A percentile compares a stretch with the other conserved stretches of the same genome.
These are phyloP conservation scores for Austroboletus novae-zelandiae DNA, from an alignment of 1,284 basidiomycete genomes.

Conservation along the genomic window DNA sequence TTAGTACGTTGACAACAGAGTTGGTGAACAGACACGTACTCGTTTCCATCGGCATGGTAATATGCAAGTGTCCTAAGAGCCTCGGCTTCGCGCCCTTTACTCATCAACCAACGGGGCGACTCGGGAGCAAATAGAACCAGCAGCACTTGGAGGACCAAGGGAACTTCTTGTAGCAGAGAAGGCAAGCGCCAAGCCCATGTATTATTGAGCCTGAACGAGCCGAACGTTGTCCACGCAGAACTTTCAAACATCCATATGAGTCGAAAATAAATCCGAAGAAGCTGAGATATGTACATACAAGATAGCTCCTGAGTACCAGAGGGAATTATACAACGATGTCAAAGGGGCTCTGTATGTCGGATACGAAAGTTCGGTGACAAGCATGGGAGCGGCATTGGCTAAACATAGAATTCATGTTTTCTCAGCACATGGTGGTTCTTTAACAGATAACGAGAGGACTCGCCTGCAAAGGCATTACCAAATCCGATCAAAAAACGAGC, in stretches of 20 bases:
- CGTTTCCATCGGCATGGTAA: conserved; percentile 70
- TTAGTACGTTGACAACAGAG: conserved; percentile 29
- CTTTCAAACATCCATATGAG: conserved; percentile 27
- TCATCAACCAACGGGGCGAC: conserved; percentile 70
- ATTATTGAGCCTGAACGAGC: conserved; percentile 62
- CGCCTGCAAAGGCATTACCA: conserved; percentile 70
- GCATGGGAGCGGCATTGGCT: conserved; percentile 69
- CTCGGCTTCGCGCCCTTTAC: conserved; percentile 60
- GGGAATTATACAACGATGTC: conserved; percentile 72
- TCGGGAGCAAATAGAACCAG: conserved; percentile 66
- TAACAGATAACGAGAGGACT: conserved; percentile 20
- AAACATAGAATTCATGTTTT: too few relatives aligned
- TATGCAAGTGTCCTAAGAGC: conserved; percentile 65
- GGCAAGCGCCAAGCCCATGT: conserved; percentile 79
- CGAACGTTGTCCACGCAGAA: conserved; percentile 76
- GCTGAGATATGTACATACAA: conserved; percentile 43
- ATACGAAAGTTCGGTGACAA: conserved; percentile 77
- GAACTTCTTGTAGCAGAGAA: conserved; percentile 63
- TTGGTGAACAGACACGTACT: conserved; percentile 32
- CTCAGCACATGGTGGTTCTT: too few relatives aligned
- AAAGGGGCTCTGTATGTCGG: conserved; percentile 72
- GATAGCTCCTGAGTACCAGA: conserved; percentile 78
- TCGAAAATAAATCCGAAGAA: neutral
- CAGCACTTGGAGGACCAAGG: conserved; percentile 59
- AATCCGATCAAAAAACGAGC: conserved; percentile 80